These are phyloP conservation scores for Myxozyma geophila DNA, from an alignment of 805 yeast genomes.

Conservation along the genomic window DNA sequence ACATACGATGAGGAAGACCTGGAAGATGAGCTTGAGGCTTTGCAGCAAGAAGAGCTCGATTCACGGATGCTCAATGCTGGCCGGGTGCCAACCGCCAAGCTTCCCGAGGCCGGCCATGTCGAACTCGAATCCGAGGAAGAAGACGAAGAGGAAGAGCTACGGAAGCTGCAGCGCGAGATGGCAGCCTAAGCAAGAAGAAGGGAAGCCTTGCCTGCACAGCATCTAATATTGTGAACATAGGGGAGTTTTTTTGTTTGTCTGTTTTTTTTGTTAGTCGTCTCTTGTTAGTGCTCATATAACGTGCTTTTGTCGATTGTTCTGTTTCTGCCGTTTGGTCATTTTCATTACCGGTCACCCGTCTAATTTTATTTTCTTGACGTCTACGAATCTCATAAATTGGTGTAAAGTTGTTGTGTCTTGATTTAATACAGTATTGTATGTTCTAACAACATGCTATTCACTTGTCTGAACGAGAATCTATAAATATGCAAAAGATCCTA, in stretches of 20 bases:
- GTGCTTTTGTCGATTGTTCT: conserved; percentile 1
- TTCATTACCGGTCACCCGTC: conserved; percentile 12
- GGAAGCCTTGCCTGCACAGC: background rate
- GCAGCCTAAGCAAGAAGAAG: conserved; percentile 42
- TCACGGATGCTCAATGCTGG: conserved; percentile 52
- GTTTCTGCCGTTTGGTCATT: conserved; percentile 9
- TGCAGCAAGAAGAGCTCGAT: conserved; percentile 81
- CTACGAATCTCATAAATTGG: conserved; percentile 10
- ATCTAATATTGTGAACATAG: conserved; percentile 9
- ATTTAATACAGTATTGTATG: background rate
- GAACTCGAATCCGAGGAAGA: conserved; percentile 42
- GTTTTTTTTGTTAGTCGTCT: background rate
- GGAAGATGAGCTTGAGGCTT: conserved; percentile 89
- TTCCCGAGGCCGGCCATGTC: conserved; percentile 43
- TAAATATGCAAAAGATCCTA: background rate
- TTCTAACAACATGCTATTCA: background rate
- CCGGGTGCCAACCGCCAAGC: conserved; percentile 35
- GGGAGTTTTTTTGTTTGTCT: conserved; percentile 9
- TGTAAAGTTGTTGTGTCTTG: background rate
- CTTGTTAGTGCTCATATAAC: background rate
- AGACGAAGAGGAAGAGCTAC: conserved; percentile 51
- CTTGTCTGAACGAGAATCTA: background rate
- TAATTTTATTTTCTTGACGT: background rate
- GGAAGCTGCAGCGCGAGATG: conserved; percentile 52
- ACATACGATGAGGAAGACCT: conserved; percentile 71